Conservation (phyloP, 164 flowering plant genomes). For the Berberis thunbergii region DNA sequence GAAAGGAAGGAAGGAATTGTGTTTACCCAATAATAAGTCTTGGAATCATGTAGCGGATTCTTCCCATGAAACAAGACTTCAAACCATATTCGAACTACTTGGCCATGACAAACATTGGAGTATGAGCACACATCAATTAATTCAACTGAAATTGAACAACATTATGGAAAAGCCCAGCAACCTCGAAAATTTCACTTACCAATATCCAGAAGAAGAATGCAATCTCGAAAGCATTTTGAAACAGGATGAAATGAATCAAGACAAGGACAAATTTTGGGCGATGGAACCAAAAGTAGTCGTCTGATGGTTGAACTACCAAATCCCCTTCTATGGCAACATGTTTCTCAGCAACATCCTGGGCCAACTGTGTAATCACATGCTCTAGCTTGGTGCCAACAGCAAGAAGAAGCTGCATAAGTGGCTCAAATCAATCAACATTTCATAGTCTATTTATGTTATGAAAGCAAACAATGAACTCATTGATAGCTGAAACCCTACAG, state of each 20-base stretch:
- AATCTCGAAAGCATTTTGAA: constrained; percentile 12
- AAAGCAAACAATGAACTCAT: no score
- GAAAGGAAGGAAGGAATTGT: neutral
- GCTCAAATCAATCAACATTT: neutral
- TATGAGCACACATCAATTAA: neutral
- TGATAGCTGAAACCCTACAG: no score
- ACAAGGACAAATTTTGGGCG: constrained; percentile 53
- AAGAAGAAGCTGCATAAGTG: constrained; percentile 51
- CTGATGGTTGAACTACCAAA: constrained; percentile 15
- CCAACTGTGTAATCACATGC: constrained; percentile 16
- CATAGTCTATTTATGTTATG: no score
- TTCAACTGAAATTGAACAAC: neutral
- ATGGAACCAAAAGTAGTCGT: constrained; percentile 66
- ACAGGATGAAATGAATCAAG: constrained; percentile 42
- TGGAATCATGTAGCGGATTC: constrained; percentile 40
- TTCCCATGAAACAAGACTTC: constrained; percentile 16
- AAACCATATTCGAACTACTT: constrained; percentile 12
- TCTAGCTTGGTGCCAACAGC: constrained; percentile 85
- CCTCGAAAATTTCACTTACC: constrained; percentile 28
- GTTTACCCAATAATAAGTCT: constrained; percentile 65
- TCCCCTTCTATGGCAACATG: constrained; percentile 31
- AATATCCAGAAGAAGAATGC: constrained; percentile 74
- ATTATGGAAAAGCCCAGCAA: neutral
- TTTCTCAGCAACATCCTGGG: constrained; percentile 14
- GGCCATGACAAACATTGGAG: neutral